Evolutionary conservation across 106 monocot genomes (phyloP).

Genomic region (Allium sativum): DNA sequence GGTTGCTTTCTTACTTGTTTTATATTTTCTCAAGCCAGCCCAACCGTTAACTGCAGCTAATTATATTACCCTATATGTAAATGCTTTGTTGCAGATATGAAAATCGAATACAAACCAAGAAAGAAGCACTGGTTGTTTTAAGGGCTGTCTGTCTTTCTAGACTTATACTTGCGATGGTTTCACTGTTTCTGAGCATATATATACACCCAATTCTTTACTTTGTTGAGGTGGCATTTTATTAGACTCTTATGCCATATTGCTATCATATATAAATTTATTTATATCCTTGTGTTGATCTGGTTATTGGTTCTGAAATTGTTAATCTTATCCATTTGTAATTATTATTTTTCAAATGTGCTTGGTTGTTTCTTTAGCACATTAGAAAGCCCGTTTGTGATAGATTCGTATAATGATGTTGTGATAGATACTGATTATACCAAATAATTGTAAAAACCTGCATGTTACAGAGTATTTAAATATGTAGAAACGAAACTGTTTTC

Average conservation of each 20-base stretch:
- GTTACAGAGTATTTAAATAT: too few species aligned
- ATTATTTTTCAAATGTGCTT: background rate
- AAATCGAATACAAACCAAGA: conserved; percentile 22
- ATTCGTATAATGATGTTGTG: background rate
- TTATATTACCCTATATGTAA: too few species aligned
- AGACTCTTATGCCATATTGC: conserved; percentile 3
- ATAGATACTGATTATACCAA: too few species aligned
- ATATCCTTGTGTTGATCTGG: background rate
- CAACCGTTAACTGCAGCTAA: too few species aligned
- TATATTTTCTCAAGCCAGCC: background rate
- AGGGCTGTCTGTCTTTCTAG: background rate
- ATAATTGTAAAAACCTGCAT: too few species aligned
- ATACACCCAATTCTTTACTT: background rate
- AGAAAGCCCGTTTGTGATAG: background rate
- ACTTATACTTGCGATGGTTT: background rate
- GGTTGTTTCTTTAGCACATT: background rate
- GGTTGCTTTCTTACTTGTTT: conserved; percentile 11
- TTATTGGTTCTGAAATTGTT: conserved; percentile 3
- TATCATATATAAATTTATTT: too few species aligned
- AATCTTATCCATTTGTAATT: conserved; percentile 8
- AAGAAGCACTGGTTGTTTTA: conserved; percentile 47
- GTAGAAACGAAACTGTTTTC: too few species aligned
- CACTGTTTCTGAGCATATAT: conserved; percentile 7
- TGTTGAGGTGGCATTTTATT: conserved; percentile 1
- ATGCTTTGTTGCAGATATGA: conserved; percentile 20